Conservation (phyloP, 2,329 filamentous ascomycete species). For the Trichoderma polysporum region DNA sequence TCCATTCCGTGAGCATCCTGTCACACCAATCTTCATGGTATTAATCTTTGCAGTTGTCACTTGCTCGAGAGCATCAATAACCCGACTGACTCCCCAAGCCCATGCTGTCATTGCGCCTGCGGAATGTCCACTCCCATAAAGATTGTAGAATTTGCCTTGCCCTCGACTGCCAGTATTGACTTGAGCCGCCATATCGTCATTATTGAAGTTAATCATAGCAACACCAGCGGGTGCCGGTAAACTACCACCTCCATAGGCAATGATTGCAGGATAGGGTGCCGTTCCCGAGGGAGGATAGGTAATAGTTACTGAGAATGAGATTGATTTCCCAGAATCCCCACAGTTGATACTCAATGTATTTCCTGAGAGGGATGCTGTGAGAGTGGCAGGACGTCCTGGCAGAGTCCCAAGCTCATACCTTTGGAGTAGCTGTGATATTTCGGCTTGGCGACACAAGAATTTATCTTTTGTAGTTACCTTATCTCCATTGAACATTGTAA, state of each 20-base stretch:
- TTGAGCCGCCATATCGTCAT: conserved; percentile 9
- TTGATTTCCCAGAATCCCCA: conserved; percentile 1
- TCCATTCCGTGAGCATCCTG: conserved; percentile 3
- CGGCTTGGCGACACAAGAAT: neutral
- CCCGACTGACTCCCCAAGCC: conserved; percentile 16
- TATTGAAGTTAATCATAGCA: conserved; percentile 14
- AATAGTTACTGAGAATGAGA: conserved; percentile 2
- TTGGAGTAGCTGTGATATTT: neutral
- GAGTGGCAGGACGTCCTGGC: neutral
- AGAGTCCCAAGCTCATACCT: conserved; percentile 11
- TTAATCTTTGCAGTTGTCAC: neutral
- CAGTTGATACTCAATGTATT: conserved; percentile 5
- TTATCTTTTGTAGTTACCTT: conserved; percentile 2
- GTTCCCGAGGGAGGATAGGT: conserved; percentile 7
- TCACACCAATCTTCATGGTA: conserved; percentile 8
- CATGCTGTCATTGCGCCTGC: conserved; percentile 8
- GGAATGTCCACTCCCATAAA: neutral
- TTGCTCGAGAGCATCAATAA: conserved; percentile 9
- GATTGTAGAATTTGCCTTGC: conserved; percentile 8
- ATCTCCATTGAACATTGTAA: conserved; percentile 2
- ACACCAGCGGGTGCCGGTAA: neutral
- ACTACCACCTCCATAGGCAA: conserved; percentile 10
- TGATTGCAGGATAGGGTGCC: conserved; percentile 3
- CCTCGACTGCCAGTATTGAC: conserved; percentile 5
- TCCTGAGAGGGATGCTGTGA: neutral